These are phyloP conservation scores for Aspergillus calidoustus DNA, from an alignment of 2,329 filamentous ascomycete genomes.

Conservation along the genomic window DNA sequence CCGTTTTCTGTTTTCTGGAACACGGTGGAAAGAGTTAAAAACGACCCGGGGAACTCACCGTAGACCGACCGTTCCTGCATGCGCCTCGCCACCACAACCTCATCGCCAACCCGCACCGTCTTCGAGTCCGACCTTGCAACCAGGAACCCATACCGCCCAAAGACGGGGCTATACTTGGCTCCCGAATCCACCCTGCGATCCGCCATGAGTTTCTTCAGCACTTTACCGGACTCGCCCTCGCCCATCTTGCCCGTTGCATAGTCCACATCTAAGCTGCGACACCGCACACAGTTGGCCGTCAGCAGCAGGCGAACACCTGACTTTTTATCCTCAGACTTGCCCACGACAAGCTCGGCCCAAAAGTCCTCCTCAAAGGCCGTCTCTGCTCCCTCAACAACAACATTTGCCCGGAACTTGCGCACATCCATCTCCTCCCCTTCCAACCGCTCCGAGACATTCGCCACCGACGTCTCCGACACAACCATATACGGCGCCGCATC, in stretches of 20 bases:
- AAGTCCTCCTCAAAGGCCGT: constrained; percentile 71
- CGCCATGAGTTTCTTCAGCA: constrained; percentile 71
- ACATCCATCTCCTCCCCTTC: constrained; percentile 61
- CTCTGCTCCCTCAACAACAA: constrained; percentile 66
- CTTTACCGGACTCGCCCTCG: constrained; percentile 60
- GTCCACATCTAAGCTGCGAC: constrained; percentile 72
- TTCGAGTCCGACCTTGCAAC: constrained; percentile 39
- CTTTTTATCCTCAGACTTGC: constrained; percentile 17
- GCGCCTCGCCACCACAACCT: constrained; percentile 57
- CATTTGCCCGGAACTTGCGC: constrained; percentile 73
- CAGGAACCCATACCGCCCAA: constrained; percentile 74
- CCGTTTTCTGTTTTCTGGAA: background rate
- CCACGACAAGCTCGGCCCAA: constrained; percentile 66
- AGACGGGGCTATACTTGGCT: constrained; percentile 69
- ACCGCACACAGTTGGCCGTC: constrained; percentile 72
- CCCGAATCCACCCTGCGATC: constrained; percentile 74
- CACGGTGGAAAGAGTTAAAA: background rate
- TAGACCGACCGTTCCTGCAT: constrained; percentile 59
- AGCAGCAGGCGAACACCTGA: constrained; percentile 53
- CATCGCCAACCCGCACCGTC: constrained; percentile 60
- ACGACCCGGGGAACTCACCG: constrained; percentile 46
- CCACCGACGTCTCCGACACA: constrained; percentile 70
- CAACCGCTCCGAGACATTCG: constrained; percentile 65
- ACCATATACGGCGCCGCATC: constrained; percentile 67
- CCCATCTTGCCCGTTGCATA: constrained; percentile 66